Conservation (phyloP, 208 protist species). For the Trypanosomatidae sp. region DNA sequence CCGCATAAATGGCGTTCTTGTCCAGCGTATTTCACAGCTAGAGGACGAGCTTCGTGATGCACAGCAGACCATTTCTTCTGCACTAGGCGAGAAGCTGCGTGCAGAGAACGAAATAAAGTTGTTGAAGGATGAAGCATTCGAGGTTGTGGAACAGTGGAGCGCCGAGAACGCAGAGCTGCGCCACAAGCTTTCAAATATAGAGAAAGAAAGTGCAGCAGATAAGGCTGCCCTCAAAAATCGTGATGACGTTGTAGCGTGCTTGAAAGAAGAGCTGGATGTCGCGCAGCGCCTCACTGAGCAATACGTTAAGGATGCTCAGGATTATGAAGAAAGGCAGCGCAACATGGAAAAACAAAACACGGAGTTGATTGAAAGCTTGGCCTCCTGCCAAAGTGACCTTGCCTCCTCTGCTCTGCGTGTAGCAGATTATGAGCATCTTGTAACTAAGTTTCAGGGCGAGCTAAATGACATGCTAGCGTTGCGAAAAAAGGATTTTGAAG, state of each 20-base stretch:
- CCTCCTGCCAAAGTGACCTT: conserved; percentile 11
- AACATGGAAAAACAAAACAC: conserved; percentile 13
- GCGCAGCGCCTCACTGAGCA: conserved; percentile 27
- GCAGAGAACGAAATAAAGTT: conserved; percentile 48
- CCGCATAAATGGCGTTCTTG: conserved; percentile 54
- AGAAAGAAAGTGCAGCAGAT: conserved; percentile 6
- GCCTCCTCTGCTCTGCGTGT: conserved; percentile 26
- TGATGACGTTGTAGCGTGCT: conserved; percentile 16
- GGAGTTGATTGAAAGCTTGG: conserved; percentile 13
- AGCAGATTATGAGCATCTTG: conserved; percentile 44
- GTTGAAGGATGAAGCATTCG: conserved; percentile 64
- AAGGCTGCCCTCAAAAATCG: conserved; percentile 13
- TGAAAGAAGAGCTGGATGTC: conserved; percentile 28
- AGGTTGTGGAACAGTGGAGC: conserved; percentile 77
- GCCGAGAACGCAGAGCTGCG: conserved; percentile 49
- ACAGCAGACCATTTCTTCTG: conserved; percentile 21
- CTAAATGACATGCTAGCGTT: conserved; percentile 28
- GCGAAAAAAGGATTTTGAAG: conserved; percentile 22
- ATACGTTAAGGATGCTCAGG: conserved; percentile 19
- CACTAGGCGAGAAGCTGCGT: conserved; percentile 34
- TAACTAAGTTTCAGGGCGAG: conserved; percentile 47
- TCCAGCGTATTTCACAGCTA: conserved; percentile 70
- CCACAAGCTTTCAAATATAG: conserved; percentile 16
- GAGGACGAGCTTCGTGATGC: conserved; percentile 53
- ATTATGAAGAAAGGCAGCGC: conserved; percentile 20